These are phyloP conservation scores for Nakazawaea anatomiae DNA, from an alignment of 805 yeast genomes.

Conservation along the genomic window DNA sequence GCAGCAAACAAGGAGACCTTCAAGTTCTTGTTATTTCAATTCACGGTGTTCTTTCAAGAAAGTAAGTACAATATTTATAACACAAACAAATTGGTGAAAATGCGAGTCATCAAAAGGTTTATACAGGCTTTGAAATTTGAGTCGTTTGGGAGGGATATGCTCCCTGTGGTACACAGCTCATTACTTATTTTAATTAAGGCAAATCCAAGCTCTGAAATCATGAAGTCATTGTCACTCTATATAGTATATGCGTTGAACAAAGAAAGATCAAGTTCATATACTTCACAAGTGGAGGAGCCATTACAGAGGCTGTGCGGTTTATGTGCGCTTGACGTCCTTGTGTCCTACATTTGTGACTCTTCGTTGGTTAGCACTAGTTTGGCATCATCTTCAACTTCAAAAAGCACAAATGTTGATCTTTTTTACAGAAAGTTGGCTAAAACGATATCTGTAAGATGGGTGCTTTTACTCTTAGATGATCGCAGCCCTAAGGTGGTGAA, in stretches of 20 bases:
- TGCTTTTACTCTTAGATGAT: slow-evolving; percentile 45
- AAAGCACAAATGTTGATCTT: slow-evolving; percentile 8
- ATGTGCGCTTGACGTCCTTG: slow-evolving; percentile 30
- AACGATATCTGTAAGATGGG: slow-evolving; percentile 61
- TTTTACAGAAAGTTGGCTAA: slow-evolving; percentile 39
- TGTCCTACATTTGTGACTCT: slow-evolving; percentile 35
- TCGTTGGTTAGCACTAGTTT: slow-evolving; percentile 23
- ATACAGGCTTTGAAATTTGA: slow-evolving; percentile 44
- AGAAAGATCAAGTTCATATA: not conserved
- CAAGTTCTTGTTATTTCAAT: slow-evolving; percentile 50
- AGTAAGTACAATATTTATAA: slow-evolving; percentile 50
- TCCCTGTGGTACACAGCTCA: slow-evolving; percentile 32
- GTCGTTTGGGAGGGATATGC: slow-evolving; percentile 28
- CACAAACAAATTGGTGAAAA: slow-evolving; percentile 40
- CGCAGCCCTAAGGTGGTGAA: slow-evolving; percentile 29
- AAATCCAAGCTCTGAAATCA: slow-evolving; percentile 48
- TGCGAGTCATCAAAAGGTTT: slow-evolving; percentile 40
- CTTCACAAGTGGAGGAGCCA: not conserved
- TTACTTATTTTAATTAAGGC: slow-evolving; percentile 33
- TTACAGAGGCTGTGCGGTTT: slow-evolving; percentile 24
- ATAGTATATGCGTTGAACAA: slow-evolving; percentile 41
- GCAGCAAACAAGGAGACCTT: slow-evolving; percentile 34
- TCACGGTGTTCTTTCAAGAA: slow-evolving; percentile 46
- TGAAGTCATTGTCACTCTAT: slow-evolving; percentile 47
- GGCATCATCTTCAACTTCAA: not conserved